These are phyloP conservation scores for Sclerotinia glacialis DNA, from an alignment of 2,329 filamentous ascomycete genomes.

Conservation along the genomic window DNA sequence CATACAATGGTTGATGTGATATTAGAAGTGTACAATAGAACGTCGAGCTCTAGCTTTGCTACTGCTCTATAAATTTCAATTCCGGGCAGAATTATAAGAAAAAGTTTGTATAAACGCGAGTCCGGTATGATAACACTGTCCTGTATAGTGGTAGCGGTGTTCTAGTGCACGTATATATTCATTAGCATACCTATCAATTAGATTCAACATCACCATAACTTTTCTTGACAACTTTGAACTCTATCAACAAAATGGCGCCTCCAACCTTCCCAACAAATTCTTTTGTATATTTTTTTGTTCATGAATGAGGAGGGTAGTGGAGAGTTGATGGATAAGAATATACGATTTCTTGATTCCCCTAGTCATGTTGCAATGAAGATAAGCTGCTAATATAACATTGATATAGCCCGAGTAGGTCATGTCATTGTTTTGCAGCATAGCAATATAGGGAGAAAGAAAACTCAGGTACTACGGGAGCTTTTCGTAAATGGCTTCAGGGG, in stretches of 20 bases:
- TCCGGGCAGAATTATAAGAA: too few relatives aligned
- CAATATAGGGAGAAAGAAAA: constrained; percentile 21
- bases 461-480: constrained; percentile 22
- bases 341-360: constrained; percentile 9
- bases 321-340: constrained; percentile 27
- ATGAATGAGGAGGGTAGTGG: constrained; percentile 24
- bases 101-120: too few relatives aligned
- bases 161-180: neutral
- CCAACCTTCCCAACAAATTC: neutral
- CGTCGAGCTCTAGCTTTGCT: too few relatives aligned
- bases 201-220: neutral
- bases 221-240: neutral
- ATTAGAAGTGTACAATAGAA: neutral
- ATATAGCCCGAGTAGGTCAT: constrained; percentile 27
- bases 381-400: constrained; percentile 8
- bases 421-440: constrained; percentile 22
- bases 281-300: constrained; percentile 29
- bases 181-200: too few relatives aligned
- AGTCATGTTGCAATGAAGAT: neutral
- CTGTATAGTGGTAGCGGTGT: too few relatives aligned
- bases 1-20: neutral
- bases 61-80: too few relatives aligned
- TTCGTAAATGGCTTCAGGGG: constrained; percentile 16
- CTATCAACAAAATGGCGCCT: neutral
- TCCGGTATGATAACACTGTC: too few relatives aligned